Evolutionary conservation across 2,329 filamentous ascomycete genomes (phyloP).

Genomic region (Zasmidium cellare): DNA sequence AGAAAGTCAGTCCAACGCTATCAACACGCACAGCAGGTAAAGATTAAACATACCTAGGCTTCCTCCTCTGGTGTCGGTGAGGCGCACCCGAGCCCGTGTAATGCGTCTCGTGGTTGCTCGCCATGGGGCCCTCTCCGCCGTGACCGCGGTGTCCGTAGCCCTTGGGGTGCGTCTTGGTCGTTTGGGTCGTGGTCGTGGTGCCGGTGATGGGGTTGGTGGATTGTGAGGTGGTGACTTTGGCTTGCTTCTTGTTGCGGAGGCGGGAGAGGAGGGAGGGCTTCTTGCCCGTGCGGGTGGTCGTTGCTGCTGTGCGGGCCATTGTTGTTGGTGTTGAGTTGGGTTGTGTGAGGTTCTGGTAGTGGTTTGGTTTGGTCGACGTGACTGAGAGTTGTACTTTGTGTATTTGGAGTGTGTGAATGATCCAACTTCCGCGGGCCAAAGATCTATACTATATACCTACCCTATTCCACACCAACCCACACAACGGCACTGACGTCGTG

Average conservation of each 20-base stretch:
- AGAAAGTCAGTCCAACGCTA: constrained; percentile 19
- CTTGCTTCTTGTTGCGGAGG: constrained; percentile 47
- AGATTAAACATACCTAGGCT: constrained; percentile 43
- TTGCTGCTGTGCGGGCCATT: constrained; percentile 28
- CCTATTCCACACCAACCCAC: neutral
- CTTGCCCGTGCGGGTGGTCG: constrained; percentile 38
- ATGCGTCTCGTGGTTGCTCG: constrained; percentile 24
- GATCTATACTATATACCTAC: neutral
- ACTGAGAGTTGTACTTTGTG: neutral
- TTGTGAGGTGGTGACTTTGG: constrained; percentile 43
- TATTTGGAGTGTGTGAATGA: too few relatives aligned
- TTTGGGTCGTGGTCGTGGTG: constrained; percentile 39
- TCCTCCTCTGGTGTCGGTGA: constrained; percentile 65
- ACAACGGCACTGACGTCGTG: neutral
- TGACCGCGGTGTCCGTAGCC: constrained; percentile 27
- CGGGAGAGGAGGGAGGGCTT: constrained; percentile 57
- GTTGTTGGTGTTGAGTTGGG: neutral
- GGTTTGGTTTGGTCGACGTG: neutral
- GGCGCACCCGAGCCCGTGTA: constrained; percentile 37
- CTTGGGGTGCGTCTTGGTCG: constrained; percentile 33
- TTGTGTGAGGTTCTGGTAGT: neutral
- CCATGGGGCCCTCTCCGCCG: constrained; percentile 25
- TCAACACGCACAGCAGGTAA: neutral
- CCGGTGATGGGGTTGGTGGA: constrained; percentile 43
- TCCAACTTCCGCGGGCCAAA: too few relatives aligned